A percentile compares a stretch with the other conserved stretches of the same genome.
These are phyloP conservation scores for Botrytis paeoniae DNA, from an alignment of 2,329 filamentous ascomycete genomes.

Conservation along the genomic window DNA sequence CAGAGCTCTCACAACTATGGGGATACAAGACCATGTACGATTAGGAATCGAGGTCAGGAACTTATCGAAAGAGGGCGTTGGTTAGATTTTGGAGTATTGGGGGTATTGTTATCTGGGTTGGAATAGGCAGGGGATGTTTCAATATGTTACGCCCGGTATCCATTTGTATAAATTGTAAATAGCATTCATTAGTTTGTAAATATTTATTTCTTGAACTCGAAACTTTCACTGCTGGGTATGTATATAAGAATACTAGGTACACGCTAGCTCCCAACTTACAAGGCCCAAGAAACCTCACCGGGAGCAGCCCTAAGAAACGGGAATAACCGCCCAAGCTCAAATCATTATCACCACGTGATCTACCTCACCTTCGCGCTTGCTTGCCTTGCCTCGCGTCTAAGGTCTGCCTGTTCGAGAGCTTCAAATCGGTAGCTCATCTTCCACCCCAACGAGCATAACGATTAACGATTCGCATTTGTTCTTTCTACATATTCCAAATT, in stretches of 20 bases:
- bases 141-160: not conserved
- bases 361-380: slow-evolving; percentile 13
- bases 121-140: not conserved
- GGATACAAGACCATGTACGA: not conserved
- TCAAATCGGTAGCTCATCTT: slow-evolving; percentile 16
- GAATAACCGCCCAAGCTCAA: slow-evolving; percentile 9
- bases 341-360: slow-evolving; percentile 16
- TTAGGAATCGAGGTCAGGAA: not conserved
- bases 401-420: slow-evolving; percentile 29
- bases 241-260: not conserved
- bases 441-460: slow-evolving; percentile 16
- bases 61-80: not conserved
- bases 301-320: not conserved
- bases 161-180: slow-evolving; percentile 4
- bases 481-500: slow-evolving; percentile 31
- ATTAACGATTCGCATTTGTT: slow-evolving; percentile 17
- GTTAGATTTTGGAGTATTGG: not conserved
- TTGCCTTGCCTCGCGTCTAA: slow-evolving; percentile 28
- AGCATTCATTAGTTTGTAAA: not conserved
- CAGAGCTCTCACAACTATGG: too few species aligned
- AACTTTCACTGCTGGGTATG: not conserved
- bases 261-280: not conserved
- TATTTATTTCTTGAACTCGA: not conserved
- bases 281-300: not conserved
- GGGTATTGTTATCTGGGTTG: not conserved